These are phyloP conservation scores for Diaporthe velutina DNA, from an alignment of 2,329 filamentous ascomycete species.

Conservation along the genomic window DNA sequence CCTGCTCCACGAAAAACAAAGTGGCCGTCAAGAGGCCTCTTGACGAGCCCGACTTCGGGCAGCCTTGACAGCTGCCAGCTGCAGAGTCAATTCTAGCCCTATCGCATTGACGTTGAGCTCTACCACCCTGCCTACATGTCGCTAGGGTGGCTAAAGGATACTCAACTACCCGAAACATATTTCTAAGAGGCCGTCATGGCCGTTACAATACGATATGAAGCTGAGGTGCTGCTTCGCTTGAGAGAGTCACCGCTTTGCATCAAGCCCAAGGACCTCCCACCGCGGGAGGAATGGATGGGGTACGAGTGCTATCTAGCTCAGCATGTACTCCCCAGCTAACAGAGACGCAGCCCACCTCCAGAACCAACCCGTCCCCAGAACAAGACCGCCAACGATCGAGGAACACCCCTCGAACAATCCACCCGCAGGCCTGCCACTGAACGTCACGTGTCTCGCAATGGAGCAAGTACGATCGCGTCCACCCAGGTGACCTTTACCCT, in stretches of 20 bases:
- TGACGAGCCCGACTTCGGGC: slow-evolving; percentile 30
- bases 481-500: neutral
- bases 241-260: slow-evolving; percentile 85
- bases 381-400: slow-evolving; percentile 60
- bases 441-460: slow-evolving; percentile 68
- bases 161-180: neutral
- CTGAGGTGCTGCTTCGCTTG: slow-evolving; percentile 81
- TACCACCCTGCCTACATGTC: neutral
- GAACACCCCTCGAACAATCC: slow-evolving; percentile 60
- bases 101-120: slow-evolving; percentile 2
- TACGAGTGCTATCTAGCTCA: slow-evolving; percentile 56
- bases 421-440: slow-evolving; percentile 66
- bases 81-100: slow-evolving; percentile 10
- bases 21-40: slow-evolving; percentile 11
- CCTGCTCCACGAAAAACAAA: neutral
- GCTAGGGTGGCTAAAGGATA: slow-evolving; percentile 19
- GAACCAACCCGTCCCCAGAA: slow-evolving; percentile 60
- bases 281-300: slow-evolving; percentile 97
- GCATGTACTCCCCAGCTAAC: slow-evolving; percentile 29
- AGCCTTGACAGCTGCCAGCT: slow-evolving; percentile 24
- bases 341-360: slow-evolving; percentile 55
- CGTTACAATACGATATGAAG: slow-evolving; percentile 77
- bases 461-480: slow-evolving; percentile 61
- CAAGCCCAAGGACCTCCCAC: slow-evolving; percentile 84
- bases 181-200: slow-evolving; percentile 31